Percentiles rank a stretch among this genome's conserved stretches.
phyloP scores from a whole-genome alignment of 768 basidiomycete species.

The Lentinula boryana region DNA sequence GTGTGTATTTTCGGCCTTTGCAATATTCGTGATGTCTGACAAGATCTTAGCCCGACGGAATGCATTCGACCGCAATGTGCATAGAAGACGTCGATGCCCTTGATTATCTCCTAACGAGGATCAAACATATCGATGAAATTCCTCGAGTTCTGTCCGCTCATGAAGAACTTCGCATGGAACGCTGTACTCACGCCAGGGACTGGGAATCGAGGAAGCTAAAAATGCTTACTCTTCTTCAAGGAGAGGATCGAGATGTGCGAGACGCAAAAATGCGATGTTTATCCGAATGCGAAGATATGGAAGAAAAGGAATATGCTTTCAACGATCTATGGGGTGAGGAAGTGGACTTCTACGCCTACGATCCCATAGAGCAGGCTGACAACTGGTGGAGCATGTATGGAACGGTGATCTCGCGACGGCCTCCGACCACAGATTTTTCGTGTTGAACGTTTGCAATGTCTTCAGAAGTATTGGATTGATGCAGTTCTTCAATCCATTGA shows the following conservation, averaged over 20 bases:
- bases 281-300: constrained; percentile 24
- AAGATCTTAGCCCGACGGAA: constrained; percentile 40
- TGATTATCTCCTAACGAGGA: constrained; percentile 51
- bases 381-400: constrained; percentile 60
- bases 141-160: constrained; percentile 45
- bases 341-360: constrained; percentile 42
- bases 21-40: not conserved
- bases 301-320: constrained; percentile 41
- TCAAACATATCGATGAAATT: constrained; percentile 41
- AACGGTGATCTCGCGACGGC: constrained; percentile 18
- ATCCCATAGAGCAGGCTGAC: constrained; percentile 50
- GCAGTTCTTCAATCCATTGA: no score
- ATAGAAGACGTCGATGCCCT: constrained; percentile 61
- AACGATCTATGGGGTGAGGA: constrained; percentile 47
- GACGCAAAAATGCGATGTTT: constrained; percentile 34
- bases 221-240: constrained; percentile 37
- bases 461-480: no score
- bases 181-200: constrained; percentile 38
- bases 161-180: constrained; percentile 51
- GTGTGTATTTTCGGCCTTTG: constrained; percentile 19
- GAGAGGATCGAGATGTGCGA: constrained; percentile 37
- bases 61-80: constrained; percentile 43
- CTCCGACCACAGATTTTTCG: not conserved
- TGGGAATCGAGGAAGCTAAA: constrained; percentile 40
- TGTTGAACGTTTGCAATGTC: not conserved